phyloP scores from a whole-genome alignment of 1,284 basidiomycete genomes.

The Malassezia dermatis region DNA sequence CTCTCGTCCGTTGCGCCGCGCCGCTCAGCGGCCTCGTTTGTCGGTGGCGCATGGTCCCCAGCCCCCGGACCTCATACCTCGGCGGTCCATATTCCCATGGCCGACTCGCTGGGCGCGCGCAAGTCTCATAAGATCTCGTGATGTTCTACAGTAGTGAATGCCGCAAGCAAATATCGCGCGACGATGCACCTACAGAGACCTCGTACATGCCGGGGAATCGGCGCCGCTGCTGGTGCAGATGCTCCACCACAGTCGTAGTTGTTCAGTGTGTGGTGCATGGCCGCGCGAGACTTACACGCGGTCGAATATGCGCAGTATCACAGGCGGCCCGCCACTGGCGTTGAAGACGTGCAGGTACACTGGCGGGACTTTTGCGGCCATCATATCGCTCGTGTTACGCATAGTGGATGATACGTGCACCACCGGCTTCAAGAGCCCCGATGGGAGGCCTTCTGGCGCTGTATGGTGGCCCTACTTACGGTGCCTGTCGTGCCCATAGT shows the following conservation, averaged over 20 bases:
- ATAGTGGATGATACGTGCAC: conserved; percentile 28
- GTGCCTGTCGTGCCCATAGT: conserved; percentile 10
- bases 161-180: conserved; percentile 25
- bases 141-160: background rate
- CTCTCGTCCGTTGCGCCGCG: background rate
- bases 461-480: conserved; percentile 20
- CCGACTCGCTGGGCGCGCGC: background rate
- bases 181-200: conserved; percentile 28
- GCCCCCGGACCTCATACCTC: conserved; percentile 2
- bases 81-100: conserved; percentile 11
- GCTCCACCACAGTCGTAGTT: conserved; percentile 31
- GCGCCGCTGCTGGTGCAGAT: conserved; percentile 23
- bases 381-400: conserved; percentile 27
- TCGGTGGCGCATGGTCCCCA: conserved; percentile 16
- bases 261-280: conserved; percentile 20
- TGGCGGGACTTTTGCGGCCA: conserved; percentile 35
- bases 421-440: conserved; percentile 30
- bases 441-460: conserved; percentile 23
- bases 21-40: conserved; percentile 15
- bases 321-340: conserved; percentile 30
- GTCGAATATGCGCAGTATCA: conserved; percentile 35
- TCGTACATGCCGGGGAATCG: conserved; percentile 25
- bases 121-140: conserved; percentile 4
- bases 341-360: conserved; percentile 33
- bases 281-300: conserved; percentile 20